phyloP scores from a whole-genome alignment of 1,284 basidiomycete genomes.

The Moesziomyces sp. region DNA sequence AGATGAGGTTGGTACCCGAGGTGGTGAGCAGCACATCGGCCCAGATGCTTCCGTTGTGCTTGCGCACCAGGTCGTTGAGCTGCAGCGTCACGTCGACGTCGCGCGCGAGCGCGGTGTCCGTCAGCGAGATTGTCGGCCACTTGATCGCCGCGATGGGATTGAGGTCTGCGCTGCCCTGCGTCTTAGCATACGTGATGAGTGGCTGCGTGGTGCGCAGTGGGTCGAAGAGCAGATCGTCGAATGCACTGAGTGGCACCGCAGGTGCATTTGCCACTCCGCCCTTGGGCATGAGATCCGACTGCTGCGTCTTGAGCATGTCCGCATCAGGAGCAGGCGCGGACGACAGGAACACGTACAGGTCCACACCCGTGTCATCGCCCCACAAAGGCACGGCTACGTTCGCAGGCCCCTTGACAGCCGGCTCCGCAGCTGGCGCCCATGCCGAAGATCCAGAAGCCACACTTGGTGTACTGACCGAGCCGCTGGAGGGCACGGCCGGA shows the following conservation, averaged over 20 bases:
- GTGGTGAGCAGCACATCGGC: conserved; percentile 84
- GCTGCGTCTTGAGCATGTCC: conserved; percentile 39
- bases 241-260: conserved; percentile 35
- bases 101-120: conserved; percentile 26
- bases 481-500: neutral
- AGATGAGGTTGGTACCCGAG: conserved; percentile 76
- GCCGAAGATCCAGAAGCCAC: neutral
- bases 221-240: conserved; percentile 32
- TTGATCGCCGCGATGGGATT: conserved; percentile 48
- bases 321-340: conserved; percentile 18
- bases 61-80: conserved; percentile 30
- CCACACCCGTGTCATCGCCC: conserved; percentile 25
- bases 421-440: neutral
- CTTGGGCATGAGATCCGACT: conserved; percentile 35
- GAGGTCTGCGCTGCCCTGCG: neutral
- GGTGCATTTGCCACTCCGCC: conserved; percentile 18
- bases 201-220: conserved; percentile 7
- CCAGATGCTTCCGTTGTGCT: conserved; percentile 70
- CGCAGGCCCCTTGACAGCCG: conserved; percentile 19
- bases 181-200: conserved; percentile 1
- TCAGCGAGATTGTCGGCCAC: conserved; percentile 35
- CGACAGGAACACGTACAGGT: conserved; percentile 54
- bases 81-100: conserved; percentile 40
- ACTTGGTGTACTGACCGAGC: neutral
- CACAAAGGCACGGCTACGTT: conserved; percentile 42